Conservation (phyloP, 2,329 filamentous ascomycete species). For the Zymoseptoria passerinii region DNA sequence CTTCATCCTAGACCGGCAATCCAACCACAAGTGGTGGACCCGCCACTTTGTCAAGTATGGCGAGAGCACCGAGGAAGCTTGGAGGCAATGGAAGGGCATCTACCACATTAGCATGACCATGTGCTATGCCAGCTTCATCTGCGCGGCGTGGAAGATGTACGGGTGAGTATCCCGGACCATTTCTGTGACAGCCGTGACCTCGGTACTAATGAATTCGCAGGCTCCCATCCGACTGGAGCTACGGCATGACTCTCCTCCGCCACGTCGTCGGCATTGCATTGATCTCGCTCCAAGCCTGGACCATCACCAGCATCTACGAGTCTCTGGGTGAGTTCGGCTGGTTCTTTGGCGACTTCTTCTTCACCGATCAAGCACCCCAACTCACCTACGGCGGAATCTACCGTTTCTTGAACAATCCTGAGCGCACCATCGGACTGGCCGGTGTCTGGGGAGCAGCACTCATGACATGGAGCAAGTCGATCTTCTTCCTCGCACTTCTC, state of each 20-base stretch:
- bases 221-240: slow-evolving; percentile 75
- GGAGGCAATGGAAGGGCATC: slow-evolving; percentile 95
- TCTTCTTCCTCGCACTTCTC: slow-evolving; percentile 78
- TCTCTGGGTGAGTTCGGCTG: slow-evolving; percentile 95
- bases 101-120: slow-evolving; percentile 89
- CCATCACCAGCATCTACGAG: slow-evolving; percentile 84
- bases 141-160: slow-evolving; percentile 96
- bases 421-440: slow-evolving; percentile 84
- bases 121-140: slow-evolving; percentile 81
- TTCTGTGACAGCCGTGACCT: not conserved
- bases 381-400: slow-evolving; percentile 96
- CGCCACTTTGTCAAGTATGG: slow-evolving; percentile 96
- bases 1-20: slow-evolving; percentile 75
- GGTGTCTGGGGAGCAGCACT: slow-evolving; percentile 93
- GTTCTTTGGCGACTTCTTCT: slow-evolving; percentile 99
- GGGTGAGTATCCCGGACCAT: slow-evolving; percentile 19
- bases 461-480: slow-evolving; percentile 79
- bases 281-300: slow-evolving; percentile 86
- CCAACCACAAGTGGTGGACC: slow-evolving; percentile 87
- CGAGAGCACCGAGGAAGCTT: slow-evolving; percentile 81
- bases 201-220: slow-evolving; percentile 21
- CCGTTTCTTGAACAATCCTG: slow-evolving; percentile 94
- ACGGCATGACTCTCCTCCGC: slow-evolving; percentile 75
- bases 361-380: slow-evolving; percentile 82
- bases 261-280: slow-evolving; percentile 77